Evolutionary conservation across 2,329 filamentous ascomycete species (phyloP), one percentile per base, ranked within the genome.

Genomic region (Aspergillus oerlinghausenensis): DNA sequence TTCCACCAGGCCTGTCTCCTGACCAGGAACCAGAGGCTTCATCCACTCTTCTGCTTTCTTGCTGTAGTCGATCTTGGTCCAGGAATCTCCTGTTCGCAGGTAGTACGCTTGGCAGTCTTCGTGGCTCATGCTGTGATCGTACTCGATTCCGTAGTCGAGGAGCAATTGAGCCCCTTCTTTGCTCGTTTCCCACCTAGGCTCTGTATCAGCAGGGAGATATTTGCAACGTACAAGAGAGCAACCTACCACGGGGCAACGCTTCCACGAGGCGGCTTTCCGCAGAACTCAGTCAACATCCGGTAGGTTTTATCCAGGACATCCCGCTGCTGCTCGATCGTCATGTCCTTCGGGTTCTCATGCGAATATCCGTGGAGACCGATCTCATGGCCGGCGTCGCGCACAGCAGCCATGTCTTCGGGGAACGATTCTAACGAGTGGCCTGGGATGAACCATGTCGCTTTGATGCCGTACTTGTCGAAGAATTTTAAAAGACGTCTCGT

Each of bases 241-340:
- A 21, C 47, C n/a, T 60, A 65, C 81, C 84, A 92, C 0, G 89
- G 88, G 0, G 88, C 88, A 0, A 91, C 88, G 48, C 82, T 87
- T 1, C 89, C 88, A 1, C 87, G 77, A 0, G 89, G 89, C 0
- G 88, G 87, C 72, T 91, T 91, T 5, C 88, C 85, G 52, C 82
- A 82, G 69, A 93, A 92, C 0, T 89, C 84, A 0, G 86, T 90
- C 49, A 92, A 78, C 74, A 91, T 79, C n/a, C 81, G 81, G 71
- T 86, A 90, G 2, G 88, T 89, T 74, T 92, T 90, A 67, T 90
- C 88, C 17, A 93, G 80, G 4, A 92, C 85, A 59, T 89, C 87
- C 4, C 82, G 82, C 70, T 92, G 88, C 73, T 92, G 89, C 67
- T 92, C 87, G 1, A 89, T 69, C 0, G 80, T 88, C 87, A 91